A percentile compares a stretch with the other conserved stretches of the same genome.
These are phyloP conservation scores for Acer saccharum DNA, from an alignment of 345 rosid genomes.

Conservation along the genomic window DNA sequence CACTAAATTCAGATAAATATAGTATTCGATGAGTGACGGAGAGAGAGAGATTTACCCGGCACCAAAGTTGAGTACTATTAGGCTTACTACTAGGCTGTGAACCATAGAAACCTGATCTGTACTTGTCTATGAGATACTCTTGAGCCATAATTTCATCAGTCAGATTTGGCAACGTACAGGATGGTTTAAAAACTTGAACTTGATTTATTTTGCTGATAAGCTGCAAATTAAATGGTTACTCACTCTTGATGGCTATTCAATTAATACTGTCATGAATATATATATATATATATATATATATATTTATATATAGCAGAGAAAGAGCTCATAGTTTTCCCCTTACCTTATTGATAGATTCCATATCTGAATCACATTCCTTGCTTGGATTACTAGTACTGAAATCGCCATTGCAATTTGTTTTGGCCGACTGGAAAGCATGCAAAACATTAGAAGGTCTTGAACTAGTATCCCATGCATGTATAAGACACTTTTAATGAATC, in stretches of 20 bases:
- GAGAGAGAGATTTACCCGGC: conserved; percentile 12
- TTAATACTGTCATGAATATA: not conserved
- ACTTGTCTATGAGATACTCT: conserved; percentile 3
- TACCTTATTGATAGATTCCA: too few relatives aligned
- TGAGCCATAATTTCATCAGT: not conserved
- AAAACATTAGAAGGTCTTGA: too few relatives aligned
- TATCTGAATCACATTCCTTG: too few relatives aligned
- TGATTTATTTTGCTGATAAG: not conserved
- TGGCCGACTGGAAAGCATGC: too few relatives aligned
- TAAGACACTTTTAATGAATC: too few relatives aligned
- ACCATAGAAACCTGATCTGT: not conserved
- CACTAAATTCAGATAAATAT: too few relatives aligned
- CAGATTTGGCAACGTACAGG: conserved; percentile 9
- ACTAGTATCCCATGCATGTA: too few relatives aligned
- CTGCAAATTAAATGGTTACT: conserved; percentile 12
- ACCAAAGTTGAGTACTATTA: conserved; percentile 21
- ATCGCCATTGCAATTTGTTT: too few relatives aligned
- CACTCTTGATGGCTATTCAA: not conserved
- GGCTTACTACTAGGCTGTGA: not conserved
- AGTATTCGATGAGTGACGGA: too few relatives aligned
- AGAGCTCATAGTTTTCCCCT: not conserved
- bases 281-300: too few relatives aligned
- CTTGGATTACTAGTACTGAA: too few relatives aligned
- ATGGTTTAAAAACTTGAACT: conserved; percentile 23
- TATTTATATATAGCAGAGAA: too few relatives aligned